Evolutionary conservation across 1,284 basidiomycete genomes (phyloP).

Genomic region (Cystobasidiaceae sp.): DNA sequence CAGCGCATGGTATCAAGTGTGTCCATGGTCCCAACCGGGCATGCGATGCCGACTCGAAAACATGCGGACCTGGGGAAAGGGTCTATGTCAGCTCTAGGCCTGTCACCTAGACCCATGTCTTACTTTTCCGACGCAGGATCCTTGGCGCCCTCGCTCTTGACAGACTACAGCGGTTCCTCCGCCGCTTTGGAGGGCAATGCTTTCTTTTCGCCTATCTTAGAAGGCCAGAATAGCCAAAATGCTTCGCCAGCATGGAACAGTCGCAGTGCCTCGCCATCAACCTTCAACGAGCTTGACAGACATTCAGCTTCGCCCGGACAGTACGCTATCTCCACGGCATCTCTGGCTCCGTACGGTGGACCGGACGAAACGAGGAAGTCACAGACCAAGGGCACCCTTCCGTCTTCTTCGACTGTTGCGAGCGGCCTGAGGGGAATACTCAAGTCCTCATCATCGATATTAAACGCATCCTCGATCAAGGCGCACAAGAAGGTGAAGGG

Average conservation of each 20-base stretch:
- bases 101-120: constrained; percentile 1
- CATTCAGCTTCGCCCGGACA: not conserved
- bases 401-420: not conserved
- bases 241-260: not conserved
- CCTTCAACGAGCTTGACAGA: not conserved
- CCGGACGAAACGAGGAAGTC: too few relatives aligned
- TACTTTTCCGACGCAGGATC: constrained; percentile 5
- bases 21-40: not conserved
- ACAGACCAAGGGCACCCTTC: constrained; percentile 8
- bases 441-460: not conserved
- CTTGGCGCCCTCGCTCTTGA: not conserved
- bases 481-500: constrained; percentile 25
- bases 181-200: constrained; percentile 14
- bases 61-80: not conserved
- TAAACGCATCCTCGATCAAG: not conserved
- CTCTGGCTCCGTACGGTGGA: not conserved
- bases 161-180: constrained; percentile 1
- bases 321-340: not conserved
- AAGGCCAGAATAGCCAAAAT: too few relatives aligned
- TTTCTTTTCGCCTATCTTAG: not conserved
- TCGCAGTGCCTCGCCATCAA: not conserved
- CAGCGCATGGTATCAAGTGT: not conserved
- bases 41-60: not conserved
- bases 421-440: not conserved
- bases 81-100: not conserved